Evolutionary conservation across 257 asterid genomes (phyloP).

Genomic region (Oldenlandia corymbosa): DNA sequence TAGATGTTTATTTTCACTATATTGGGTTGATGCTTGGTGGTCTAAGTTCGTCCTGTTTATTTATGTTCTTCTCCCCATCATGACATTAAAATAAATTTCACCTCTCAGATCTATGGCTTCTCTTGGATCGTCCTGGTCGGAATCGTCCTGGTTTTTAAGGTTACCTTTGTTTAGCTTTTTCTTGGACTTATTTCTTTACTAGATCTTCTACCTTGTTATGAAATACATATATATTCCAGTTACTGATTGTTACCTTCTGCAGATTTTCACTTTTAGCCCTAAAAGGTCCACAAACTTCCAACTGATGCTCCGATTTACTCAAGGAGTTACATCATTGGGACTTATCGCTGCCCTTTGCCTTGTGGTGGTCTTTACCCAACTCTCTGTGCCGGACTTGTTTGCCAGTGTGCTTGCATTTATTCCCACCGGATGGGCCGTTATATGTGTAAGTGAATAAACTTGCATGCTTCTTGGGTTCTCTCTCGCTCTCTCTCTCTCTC

Average conservation of each 20-base stretch:
- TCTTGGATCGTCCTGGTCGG: constrained; percentile 91
- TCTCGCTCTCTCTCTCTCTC: too few species aligned
- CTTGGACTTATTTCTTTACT: not conserved
- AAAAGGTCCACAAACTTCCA: constrained; percentile 80
- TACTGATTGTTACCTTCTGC: constrained; percentile 16
- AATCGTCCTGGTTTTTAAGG: constrained; percentile 80
- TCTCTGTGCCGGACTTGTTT: constrained; percentile 73
- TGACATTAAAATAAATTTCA: not conserved
- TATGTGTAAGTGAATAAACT: constrained; percentile 55
- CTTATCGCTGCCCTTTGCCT: constrained; percentile 76
- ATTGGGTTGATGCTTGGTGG: not conserved
- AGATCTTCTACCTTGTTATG: not conserved
- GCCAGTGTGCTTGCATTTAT: constrained; percentile 93
- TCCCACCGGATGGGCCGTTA: constrained; percentile 93
- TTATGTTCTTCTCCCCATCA: constrained; percentile 3
- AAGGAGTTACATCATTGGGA: constrained; percentile 80
- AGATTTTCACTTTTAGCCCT: constrained; percentile 84
- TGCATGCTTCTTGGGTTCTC: not conserved
- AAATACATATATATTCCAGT: not conserved
- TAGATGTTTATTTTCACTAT: too few species aligned
- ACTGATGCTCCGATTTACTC: constrained; percentile 85
- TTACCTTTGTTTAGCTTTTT: constrained; percentile 18
- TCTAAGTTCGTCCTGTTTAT: constrained; percentile 6
- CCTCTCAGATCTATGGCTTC: constrained; percentile 69
- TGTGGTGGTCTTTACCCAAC: constrained; percentile 55